Percentiles rank a stretch among this genome's conserved stretches.
Conservation (phyloP, 2,329 filamentous ascomycete species). For the Hypoxylon rubiginosum region DNA sequence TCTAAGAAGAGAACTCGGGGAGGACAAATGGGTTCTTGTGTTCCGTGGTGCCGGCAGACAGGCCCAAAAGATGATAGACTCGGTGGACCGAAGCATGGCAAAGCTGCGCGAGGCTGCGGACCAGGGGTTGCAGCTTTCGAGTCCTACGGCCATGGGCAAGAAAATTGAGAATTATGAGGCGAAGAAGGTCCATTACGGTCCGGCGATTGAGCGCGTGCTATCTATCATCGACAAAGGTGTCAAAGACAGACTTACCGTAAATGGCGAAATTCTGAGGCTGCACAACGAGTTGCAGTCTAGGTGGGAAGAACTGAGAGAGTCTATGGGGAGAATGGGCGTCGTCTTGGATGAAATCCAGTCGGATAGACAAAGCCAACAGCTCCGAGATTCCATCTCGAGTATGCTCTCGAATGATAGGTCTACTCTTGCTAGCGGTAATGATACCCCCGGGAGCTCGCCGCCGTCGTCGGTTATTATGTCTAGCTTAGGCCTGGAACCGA, state of each 20-base stretch:
- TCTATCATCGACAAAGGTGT: conserved; percentile 97
- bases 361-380: conserved; percentile 75
- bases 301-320: conserved; percentile 81
- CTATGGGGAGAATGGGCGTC: conserved; percentile 82
- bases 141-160: conserved; percentile 77
- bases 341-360: conserved; percentile 79
- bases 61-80: conserved; percentile 97
- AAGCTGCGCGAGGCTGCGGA: conserved; percentile 88
- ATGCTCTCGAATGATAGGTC: conserved; percentile 88
- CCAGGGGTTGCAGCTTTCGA: conserved; percentile 78
- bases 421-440: conserved; percentile 75
- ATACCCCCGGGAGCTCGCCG: conserved; percentile 77
- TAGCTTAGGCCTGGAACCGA: conserved; percentile 63
- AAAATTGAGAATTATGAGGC: conserved; percentile 94
- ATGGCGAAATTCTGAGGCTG: conserved; percentile 91
- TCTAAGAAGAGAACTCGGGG: conserved; percentile 88
- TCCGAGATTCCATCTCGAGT: conserved; percentile 93
- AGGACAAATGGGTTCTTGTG: conserved; percentile 95
- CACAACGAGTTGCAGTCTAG: conserved; percentile 88
- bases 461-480: conserved; percentile 74
- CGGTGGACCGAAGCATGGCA: conserved; percentile 85
- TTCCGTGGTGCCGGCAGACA: conserved; percentile 93
- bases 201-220: conserved; percentile 90
- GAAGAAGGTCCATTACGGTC: conserved; percentile 94
- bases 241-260: conserved; percentile 93